Evolutionary conservation across 192 early-diverging fungal genomes (phyloP).

Genomic region (Geranomyces variabilis): DNA sequence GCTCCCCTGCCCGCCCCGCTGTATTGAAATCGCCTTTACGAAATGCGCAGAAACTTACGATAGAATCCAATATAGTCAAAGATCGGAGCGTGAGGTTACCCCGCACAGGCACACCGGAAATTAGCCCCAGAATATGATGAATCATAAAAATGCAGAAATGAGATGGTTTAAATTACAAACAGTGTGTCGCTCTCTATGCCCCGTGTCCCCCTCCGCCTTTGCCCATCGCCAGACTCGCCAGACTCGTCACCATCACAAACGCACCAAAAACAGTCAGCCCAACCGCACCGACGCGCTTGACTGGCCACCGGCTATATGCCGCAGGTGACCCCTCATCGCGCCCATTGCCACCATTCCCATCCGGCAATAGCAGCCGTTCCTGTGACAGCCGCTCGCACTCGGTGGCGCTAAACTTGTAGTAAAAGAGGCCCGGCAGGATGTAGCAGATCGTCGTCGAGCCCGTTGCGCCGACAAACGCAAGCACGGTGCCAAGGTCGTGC

Average conservation of each 20-base stretch:
- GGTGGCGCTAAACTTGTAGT: conserved; percentile 70
- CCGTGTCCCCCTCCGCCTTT: too few relatives aligned
- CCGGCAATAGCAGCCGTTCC: neutral
- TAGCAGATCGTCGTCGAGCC: conserved; percentile 96
- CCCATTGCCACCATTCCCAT: neutral
- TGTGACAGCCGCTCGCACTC: neutral
- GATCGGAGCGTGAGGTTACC: too few relatives aligned
- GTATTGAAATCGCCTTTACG: too few relatives aligned
- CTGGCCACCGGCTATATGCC: conserved; percentile 52
- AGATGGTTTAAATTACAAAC: too few relatives aligned
- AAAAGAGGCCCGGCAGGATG: conserved; percentile 92
- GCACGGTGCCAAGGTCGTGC: conserved; percentile 75
- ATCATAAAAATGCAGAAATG: too few relatives aligned
- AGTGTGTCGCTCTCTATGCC: too few relatives aligned
- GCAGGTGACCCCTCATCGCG: neutral
- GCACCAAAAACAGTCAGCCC: conserved; percentile 69
- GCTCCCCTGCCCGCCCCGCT: too few relatives aligned
- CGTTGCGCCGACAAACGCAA: conserved; percentile 94
- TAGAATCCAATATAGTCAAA: too few relatives aligned
- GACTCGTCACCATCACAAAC: conserved; percentile 68
- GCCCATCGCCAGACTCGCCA: conserved; percentile 28
- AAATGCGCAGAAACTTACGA: too few relatives aligned
- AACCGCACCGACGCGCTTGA: conserved; percentile 67
- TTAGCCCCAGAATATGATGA: too few relatives aligned
- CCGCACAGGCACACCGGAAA: too few relatives aligned